Conservation (phyloP, 106 monocot species). For the Posidonia australis region DNA sequence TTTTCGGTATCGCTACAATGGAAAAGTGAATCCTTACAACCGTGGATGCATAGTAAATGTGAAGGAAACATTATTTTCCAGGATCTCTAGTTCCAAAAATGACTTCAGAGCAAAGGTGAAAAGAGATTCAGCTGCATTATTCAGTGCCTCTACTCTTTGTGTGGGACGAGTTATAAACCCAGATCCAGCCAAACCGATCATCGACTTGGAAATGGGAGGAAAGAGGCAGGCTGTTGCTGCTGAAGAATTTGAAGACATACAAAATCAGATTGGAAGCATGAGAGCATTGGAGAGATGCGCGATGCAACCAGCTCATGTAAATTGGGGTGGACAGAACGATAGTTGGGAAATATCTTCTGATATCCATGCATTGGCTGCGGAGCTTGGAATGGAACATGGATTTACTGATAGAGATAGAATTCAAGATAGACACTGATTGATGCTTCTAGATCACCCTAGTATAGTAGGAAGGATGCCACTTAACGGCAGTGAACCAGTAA, state of each 20-base stretch:
- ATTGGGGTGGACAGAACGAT: slow-evolving; percentile 6
- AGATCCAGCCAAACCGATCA: slow-evolving; percentile 22
- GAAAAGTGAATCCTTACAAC: slow-evolving; percentile 18
- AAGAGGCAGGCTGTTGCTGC: slow-evolving; percentile 37
- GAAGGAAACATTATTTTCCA: slow-evolving; percentile 8
- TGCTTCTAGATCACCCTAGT: not conserved
- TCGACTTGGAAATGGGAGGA: slow-evolving; percentile 41
- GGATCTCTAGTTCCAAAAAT: slow-evolving; percentile 8
- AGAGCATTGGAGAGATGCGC: slow-evolving; percentile 9
- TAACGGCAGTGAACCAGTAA: not conserved
- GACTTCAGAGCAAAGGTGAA: slow-evolving; percentile 18
- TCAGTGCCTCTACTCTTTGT: slow-evolving; percentile 20
- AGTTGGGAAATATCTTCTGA: slow-evolving; percentile 11
- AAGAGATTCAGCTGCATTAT: slow-evolving; percentile 14
- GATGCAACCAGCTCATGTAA: slow-evolving; percentile 6
- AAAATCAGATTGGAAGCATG: slow-evolving; percentile 36
- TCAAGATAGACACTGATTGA: not conserved
- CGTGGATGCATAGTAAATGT: slow-evolving; percentile 6
- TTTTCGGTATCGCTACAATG: slow-evolving; percentile 15
- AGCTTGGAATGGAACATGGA: slow-evolving; percentile 13
- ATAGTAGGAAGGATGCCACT: not conserved
- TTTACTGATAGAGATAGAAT: slow-evolving; percentile 1
- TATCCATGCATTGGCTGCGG: slow-evolving; percentile 3
- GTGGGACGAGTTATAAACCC: slow-evolving; percentile 11
- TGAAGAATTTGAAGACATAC: slow-evolving; percentile 52